phyloP scores from a whole-genome alignment of 2,329 filamentous ascomycete species.

The Mycosphaerella sp. region DNA sequence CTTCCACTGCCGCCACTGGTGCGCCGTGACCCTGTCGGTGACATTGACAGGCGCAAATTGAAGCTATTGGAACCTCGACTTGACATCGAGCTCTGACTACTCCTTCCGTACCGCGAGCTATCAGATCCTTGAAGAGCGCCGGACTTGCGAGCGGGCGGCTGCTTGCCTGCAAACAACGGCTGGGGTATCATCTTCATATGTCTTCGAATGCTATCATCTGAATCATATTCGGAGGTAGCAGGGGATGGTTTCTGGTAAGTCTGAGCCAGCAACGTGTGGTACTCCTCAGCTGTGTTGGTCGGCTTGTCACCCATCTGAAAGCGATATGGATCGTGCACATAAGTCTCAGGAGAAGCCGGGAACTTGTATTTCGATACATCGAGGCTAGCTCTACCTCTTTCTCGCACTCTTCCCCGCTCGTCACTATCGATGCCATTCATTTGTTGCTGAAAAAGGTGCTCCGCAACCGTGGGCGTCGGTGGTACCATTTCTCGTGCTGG shows the following conservation, averaged over 20 bases:
- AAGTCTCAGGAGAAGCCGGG: conserved; percentile 1
- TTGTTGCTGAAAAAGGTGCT: neutral
- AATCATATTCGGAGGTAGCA: conserved; percentile 9
- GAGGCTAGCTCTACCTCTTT: conserved; percentile 10
- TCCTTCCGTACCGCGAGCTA: neutral
- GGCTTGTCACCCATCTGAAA: neutral
- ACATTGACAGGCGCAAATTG: conserved; percentile 19
- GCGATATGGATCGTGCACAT: neutral
- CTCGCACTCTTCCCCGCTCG: conserved; percentile 16
- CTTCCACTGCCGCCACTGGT: conserved; percentile 16
- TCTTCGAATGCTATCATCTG: conserved; percentile 21
- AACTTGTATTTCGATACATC: neutral
- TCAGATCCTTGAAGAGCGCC: neutral
- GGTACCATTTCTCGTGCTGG: conserved; percentile 17
- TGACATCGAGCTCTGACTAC: conserved; percentile 1
- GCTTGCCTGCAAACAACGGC: conserved; percentile 26
- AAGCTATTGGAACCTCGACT: conserved; percentile 17
- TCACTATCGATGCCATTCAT: neutral
- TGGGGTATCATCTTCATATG: conserved; percentile 33
- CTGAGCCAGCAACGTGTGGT: conserved; percentile 25
- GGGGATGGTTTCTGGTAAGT: conserved; percentile 13
- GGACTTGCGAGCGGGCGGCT: conserved; percentile 3
- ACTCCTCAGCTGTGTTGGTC: conserved; percentile 15
- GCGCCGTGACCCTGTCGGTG: neutral
- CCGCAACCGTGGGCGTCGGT: neutral